Conservation (phyloP, 768 basidiomycete genomes). For the Rickenella mellea region DNA sequence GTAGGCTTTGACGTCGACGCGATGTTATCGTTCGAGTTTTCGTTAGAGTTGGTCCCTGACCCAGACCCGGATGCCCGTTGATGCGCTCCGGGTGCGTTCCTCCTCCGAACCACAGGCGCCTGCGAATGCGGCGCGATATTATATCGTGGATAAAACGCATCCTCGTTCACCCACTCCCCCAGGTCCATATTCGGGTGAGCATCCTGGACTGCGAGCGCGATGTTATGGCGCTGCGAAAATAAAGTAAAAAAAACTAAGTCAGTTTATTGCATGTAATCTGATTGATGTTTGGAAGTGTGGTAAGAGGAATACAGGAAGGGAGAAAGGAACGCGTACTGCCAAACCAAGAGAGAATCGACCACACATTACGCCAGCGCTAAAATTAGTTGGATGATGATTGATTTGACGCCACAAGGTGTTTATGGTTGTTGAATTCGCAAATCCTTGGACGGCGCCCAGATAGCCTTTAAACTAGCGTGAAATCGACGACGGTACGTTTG, state of each 20-base stretch:
- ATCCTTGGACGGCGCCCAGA: no score
- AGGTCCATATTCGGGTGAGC: conserved; percentile 24
- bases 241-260: no score
- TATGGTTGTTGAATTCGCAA: no score
- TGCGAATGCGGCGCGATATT: conserved; percentile 80
- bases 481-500: no score
- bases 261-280: conserved; percentile 39
- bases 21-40: no score
- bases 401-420: no score
- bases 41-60: no score
- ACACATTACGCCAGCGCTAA: no score
- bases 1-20: no score
- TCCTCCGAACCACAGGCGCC: conserved; percentile 62
- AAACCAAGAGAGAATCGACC: conserved; percentile 52
- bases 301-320: neutral
- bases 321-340: conserved; percentile 24
- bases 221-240: no score
- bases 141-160: conserved; percentile 52
- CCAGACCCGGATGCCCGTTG: conserved; percentile 20
- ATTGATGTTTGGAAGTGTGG: conserved; percentile 9
- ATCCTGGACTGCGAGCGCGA: conserved; percentile 1
- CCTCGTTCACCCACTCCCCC: conserved; percentile 52
- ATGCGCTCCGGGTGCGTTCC: conserved; percentile 20
- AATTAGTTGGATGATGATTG: no score
- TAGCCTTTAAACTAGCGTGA: no score